phyloP scores from a whole-genome alignment of 108 stramenopile species.

The Nannochloropsis gaditana region DNA sequence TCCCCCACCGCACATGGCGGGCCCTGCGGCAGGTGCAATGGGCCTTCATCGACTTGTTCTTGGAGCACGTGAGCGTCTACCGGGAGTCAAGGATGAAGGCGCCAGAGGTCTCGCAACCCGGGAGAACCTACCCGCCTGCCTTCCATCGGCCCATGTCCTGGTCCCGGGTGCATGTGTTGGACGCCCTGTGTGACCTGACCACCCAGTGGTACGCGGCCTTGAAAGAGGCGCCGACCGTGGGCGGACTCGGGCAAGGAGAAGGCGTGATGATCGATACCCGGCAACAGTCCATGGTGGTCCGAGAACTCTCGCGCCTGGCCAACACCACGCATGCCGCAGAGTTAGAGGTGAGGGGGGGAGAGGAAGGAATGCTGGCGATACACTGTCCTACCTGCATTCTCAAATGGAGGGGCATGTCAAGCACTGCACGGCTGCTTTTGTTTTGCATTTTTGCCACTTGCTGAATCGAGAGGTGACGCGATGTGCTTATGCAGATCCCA shows the following conservation, averaged over 20 bases:
- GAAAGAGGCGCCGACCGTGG: not conserved
- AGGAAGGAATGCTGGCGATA: not conserved
- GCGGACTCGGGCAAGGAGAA: not conserved
- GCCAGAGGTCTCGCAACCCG: not conserved
- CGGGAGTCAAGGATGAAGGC: not conserved
- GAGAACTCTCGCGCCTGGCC: not conserved
- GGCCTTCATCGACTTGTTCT: not conserved
- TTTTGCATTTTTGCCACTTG: too few relatives aligned
- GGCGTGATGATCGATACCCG: conserved; percentile 4
- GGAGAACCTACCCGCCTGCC: too few relatives aligned
- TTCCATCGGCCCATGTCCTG: not conserved
- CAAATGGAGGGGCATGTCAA: too few relatives aligned
- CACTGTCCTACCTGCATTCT: too few relatives aligned
- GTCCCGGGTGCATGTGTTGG: not conserved
- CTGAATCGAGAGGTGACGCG: too few relatives aligned
- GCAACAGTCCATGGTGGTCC: not conserved
- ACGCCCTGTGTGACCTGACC: not conserved
- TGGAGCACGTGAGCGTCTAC: not conserved
- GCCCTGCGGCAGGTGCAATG: not conserved
- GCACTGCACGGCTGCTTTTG: too few relatives aligned
- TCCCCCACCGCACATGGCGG: not conserved
- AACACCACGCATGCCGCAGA: not conserved
- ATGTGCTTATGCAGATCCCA: too few relatives aligned
- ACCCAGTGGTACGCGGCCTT: not conserved
- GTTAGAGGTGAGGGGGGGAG: not conserved